Evolutionary conservation across 1,284 basidiomycete genomes (phyloP), one percentile per base, ranked within the genome.

Genomic region (Pseudozyma thailandica): DNA sequence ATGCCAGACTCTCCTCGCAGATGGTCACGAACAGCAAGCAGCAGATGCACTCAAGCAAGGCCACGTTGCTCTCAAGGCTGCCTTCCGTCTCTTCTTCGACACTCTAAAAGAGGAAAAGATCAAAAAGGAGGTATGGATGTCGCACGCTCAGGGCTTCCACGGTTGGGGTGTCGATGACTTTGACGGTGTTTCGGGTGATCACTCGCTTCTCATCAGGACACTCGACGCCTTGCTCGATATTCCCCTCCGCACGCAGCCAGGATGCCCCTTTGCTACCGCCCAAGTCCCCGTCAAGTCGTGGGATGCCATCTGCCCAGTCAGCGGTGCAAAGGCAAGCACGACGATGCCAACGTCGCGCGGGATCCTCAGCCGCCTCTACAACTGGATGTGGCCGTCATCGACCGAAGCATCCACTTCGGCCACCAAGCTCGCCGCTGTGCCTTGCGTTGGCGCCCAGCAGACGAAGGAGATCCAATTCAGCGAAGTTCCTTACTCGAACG

Each of bases 81-180:
- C 68, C 12, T 71, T 71, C 45, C 48, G 52, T 15, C 68, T 52
- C 46, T 71, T 71, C 33, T 71, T 71, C 38, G 68, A 71, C 26
- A 71, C 68, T 26, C 44, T 71, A 38, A 71, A 64, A 37, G 68
- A 71, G 21, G 56, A 71, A 15, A 71, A 71, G 57, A 71, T 71
- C 30, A 33, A 60, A 23, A 71, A 71, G 53, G 46, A 48, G 3
- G 68, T 71, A 4, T 71, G 68, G 68, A 71, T 71, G 68, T 71
- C 68, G 38, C 68, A 71, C 27, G 68, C 68, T 1, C 68, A 71
- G 28, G 68, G 68, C 6, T 71, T 71, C 53, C 68, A 71, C 47
- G 68, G 68, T 38, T 71, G 68, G 68, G 68, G 68, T 9, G 55
- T 71, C 4, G 68, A 71, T 21, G 68, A 61, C 27, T 71, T 60